A percentile compares a stretch with the other conserved stretches of the same genome.
These are phyloP conservation scores for Ganoderma leucocontextum DNA, from an alignment of 1,284 basidiomycete species.

Conservation along the genomic window DNA sequence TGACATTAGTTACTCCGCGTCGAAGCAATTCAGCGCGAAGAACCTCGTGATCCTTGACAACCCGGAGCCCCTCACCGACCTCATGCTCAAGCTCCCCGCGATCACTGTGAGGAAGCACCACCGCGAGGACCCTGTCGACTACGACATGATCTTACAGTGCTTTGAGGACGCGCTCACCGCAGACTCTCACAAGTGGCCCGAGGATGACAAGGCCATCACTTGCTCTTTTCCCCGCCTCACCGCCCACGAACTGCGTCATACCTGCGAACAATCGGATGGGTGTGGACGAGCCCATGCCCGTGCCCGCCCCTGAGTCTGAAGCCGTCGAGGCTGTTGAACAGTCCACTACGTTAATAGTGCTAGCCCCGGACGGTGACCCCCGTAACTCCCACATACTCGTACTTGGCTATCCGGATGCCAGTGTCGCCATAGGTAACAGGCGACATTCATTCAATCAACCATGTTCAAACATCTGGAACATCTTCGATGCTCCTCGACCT, in stretches of 20 bases:
- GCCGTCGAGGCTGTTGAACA: no score
- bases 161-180: slow-evolving; percentile 14
- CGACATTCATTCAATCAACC: no score
- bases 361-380: no score
- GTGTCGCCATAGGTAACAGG: no score
- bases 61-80: slow-evolving; percentile 10
- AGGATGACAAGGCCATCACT: not conserved
- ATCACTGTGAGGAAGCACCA: not conserved
- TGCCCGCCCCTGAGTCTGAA: no score
- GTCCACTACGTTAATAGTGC: no score
- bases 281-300: no score
- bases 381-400: no score
- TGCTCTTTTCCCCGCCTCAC: not conserved
- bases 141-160: slow-evolving; percentile 8
- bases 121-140: not conserved
- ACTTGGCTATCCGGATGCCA: no score
- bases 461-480: no score
- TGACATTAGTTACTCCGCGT: not conserved
- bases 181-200: not conserved
- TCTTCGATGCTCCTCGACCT: no score
- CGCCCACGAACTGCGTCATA: not conserved
- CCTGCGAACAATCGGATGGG: not conserved
- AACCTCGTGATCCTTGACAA: not conserved
- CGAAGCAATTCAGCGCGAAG: not conserved
- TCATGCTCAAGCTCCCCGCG: not conserved